Conservation (phyloP, 169 alveolate species). For the Hepatocystis sp. region DNA sequence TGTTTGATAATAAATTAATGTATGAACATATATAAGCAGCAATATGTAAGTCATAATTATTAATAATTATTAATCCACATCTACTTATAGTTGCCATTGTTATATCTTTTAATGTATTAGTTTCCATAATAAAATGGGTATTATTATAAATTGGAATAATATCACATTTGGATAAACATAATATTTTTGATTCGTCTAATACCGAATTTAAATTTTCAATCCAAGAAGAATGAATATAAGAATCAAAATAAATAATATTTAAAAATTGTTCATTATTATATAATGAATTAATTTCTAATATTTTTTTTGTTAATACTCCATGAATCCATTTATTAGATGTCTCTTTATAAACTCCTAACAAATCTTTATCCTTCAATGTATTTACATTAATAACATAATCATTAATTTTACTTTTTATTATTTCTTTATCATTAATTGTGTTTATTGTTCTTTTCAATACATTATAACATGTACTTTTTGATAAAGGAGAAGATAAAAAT, state of each 20-base stretch:
- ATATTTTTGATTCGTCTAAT: constrained; percentile 97
- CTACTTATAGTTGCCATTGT: constrained; percentile 99
- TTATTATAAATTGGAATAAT: constrained; percentile 91
- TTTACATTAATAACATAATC: constrained; percentile 70
- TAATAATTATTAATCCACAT: constrained; percentile 98
- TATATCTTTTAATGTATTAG: constrained; percentile 95
- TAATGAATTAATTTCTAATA: constrained; percentile 61
- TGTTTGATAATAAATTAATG: constrained; percentile 35
- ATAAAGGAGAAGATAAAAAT: constrained; percentile 65
- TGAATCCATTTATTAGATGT: constrained; percentile 75
- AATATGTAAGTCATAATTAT: constrained; percentile 91
- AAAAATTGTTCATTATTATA: constrained; percentile 82
- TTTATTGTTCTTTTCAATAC: constrained; percentile 60
- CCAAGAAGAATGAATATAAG: constrained; percentile 99
- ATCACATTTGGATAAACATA: constrained; percentile 98
- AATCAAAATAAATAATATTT: constrained; percentile 98
- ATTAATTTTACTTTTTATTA: constrained; percentile 66
- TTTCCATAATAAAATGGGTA: constrained; percentile 90
- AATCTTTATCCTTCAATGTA: constrained; percentile 28
- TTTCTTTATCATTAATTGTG: constrained; percentile 72
- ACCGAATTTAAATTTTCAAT: constrained; percentile 99
- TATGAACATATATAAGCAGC: constrained; percentile 72
- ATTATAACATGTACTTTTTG: constrained; percentile 65
- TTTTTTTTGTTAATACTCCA: constrained; percentile 77
- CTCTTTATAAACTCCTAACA: constrained; percentile 67